Percentiles rank a stretch among this genome's conserved stretches.
Evolutionary conservation across 2,329 filamentous ascomycete genomes (phyloP).

Genomic region (Albifimbria verrucaria): DNA sequence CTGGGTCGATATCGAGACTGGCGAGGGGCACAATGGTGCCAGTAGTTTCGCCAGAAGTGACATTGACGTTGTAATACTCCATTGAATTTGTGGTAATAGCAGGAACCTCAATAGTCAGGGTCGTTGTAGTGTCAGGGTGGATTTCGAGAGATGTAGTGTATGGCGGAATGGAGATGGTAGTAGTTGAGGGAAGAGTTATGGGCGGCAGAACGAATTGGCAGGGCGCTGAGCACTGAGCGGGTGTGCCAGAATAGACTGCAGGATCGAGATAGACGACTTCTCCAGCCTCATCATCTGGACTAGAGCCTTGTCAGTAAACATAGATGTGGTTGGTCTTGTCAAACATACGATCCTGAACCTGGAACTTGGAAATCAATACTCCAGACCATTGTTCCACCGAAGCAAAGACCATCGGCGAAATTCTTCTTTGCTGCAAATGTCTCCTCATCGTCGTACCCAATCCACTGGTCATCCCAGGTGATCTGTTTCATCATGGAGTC

Average conservation of each 20-base stretch:
- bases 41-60: not conserved
- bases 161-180: not conserved
- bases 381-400: conserved; percentile 16
- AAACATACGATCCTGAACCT: not conserved
- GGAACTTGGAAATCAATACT: conserved; percentile 8
- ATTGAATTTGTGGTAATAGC: not conserved
- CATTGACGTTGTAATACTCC: not conserved
- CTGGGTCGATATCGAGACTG: not conserved
- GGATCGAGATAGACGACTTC: not conserved
- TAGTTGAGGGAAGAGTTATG: not conserved
- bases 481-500: conserved; percentile 13
- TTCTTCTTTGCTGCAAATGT: conserved; percentile 14
- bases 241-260: not conserved
- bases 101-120: not conserved
- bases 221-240: not conserved
- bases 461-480: conserved; percentile 21
- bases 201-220: not conserved
- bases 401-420: conserved; percentile 10
- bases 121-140: not conserved
- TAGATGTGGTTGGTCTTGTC: not conserved
- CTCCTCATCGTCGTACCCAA: conserved; percentile 22
- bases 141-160: not conserved
- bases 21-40: not conserved
- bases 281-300: not conserved
- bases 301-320: not conserved